A percentile compares a stretch with the other conserved stretches of the same genome.
phyloP scores from a whole-genome alignment of 1,139 yeast genomes.

The Debaryomyces subglobosus region DNA sequence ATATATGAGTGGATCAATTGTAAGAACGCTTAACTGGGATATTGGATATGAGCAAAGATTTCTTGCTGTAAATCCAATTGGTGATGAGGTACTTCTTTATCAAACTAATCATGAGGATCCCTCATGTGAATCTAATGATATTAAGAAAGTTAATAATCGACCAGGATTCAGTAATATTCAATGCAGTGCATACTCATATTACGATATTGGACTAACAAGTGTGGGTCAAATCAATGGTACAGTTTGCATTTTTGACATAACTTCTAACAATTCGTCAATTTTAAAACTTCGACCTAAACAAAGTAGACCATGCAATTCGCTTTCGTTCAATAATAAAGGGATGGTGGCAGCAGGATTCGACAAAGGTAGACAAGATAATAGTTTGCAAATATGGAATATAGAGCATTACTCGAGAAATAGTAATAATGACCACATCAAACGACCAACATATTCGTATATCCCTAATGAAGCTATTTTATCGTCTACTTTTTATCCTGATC shows the following conservation, averaged over 20 bases:
- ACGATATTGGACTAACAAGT: slow-evolving; percentile 61
- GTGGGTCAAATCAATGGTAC: slow-evolving; percentile 77
- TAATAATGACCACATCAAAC: slow-evolving; percentile 47
- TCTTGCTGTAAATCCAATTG: slow-evolving; percentile 65
- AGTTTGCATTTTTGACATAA: slow-evolving; percentile 65
- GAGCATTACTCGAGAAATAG: slow-evolving; percentile 52
- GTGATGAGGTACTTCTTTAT: slow-evolving; percentile 68
- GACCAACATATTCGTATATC: slow-evolving; percentile 63
- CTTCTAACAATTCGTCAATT: slow-evolving; percentile 38
- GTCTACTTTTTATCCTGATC: slow-evolving; percentile 65
- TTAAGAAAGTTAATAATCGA: slow-evolving; percentile 53
- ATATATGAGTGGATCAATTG: slow-evolving; percentile 57
- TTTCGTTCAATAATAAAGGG: slow-evolving; percentile 68
- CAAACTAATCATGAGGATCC: slow-evolving; percentile 52
- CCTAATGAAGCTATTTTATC: slow-evolving; percentile 78
- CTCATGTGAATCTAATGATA: slow-evolving; percentile 36
- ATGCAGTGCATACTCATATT: slow-evolving; percentile 67
- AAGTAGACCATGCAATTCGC: slow-evolving; percentile 72
- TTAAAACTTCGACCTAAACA: slow-evolving; percentile 64
- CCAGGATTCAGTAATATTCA: slow-evolving; percentile 74
- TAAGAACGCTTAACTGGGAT: slow-evolving; percentile 65
- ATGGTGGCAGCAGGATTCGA: slow-evolving; percentile 81
- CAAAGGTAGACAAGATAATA: slow-evolving; percentile 75
- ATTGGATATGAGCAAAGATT: slow-evolving; percentile 56
- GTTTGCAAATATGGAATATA: slow-evolving; percentile 83